Percentiles rank a stretch among this genome's conserved stretches.
Evolutionary conservation across 2,329 filamentous ascomycete species (phyloP).

Genomic region (Sphaerulina musiva): DNA sequence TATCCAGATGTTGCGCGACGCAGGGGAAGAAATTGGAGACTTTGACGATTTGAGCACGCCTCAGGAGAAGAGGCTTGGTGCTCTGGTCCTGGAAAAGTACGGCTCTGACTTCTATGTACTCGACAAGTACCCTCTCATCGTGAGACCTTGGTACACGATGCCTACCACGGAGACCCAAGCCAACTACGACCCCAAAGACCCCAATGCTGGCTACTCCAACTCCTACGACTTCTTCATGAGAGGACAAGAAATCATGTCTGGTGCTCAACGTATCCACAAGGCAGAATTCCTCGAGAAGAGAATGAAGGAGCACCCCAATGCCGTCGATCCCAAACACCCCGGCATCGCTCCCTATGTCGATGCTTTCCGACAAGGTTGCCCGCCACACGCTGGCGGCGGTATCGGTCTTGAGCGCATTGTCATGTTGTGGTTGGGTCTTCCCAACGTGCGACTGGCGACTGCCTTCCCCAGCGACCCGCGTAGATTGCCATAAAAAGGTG

Average conservation of each 20-base stretch:
- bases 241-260: slow-evolving; percentile 62
- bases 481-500: slow-evolving; percentile 30
- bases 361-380: slow-evolving; percentile 58
- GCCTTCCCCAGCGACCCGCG: slow-evolving; percentile 60
- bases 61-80: slow-evolving; percentile 83
- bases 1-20: slow-evolving; percentile 68
- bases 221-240: slow-evolving; percentile 67
- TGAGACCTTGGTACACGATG: slow-evolving; percentile 89
- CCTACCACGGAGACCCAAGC: slow-evolving; percentile 59
- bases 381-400: slow-evolving; percentile 59
- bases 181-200: slow-evolving; percentile 37
- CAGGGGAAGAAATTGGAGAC: slow-evolving; percentile 68
- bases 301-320: slow-evolving; percentile 52
- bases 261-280: slow-evolving; percentile 60
- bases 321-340: slow-evolving; percentile 51
- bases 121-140: slow-evolving; percentile 87
- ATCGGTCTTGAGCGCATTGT: slow-evolving; percentile 61
- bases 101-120: slow-evolving; percentile 94
- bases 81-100: slow-evolving; percentile 79
- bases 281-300: slow-evolving; percentile 52
- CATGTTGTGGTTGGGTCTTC: slow-evolving; percentile 59
- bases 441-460: slow-evolving; percentile 56
- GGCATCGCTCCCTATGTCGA: slow-evolving; percentile 59
- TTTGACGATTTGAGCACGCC: slow-evolving; percentile 74
- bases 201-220: slow-evolving; percentile 53